Evolutionary conservation across 2,329 filamentous ascomycete species (phyloP).

Genomic region (Ophiostoma perfectum): DNA sequence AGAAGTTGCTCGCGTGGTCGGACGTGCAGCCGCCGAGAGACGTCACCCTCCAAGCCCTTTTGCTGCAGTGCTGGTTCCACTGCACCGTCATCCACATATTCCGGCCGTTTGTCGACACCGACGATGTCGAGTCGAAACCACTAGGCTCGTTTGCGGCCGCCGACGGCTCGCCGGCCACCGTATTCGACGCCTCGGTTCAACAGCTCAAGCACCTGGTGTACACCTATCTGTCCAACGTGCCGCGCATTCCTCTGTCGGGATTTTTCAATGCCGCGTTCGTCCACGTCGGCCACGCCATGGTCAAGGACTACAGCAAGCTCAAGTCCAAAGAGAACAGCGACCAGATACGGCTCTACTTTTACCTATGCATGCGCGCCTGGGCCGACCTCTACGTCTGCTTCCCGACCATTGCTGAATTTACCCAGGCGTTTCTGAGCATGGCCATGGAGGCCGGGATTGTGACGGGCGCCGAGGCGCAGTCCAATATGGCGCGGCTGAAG

Average conservation of each 20-base stretch:
- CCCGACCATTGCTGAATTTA: slow-evolving; percentile 28
- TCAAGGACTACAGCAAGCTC: slow-evolving; percentile 20
- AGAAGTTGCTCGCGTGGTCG: slow-evolving; percentile 27
- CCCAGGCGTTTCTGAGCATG: slow-evolving; percentile 30
- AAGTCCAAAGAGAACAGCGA: not conserved
- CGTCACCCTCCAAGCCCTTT: slow-evolving; percentile 19
- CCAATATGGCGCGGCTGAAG: slow-evolving; percentile 12
- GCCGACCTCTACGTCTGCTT: slow-evolving; percentile 29
- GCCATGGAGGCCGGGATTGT: slow-evolving; percentile 24
- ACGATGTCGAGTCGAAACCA: not conserved
- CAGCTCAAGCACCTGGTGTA: not conserved
- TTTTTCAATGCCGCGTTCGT: slow-evolving; percentile 32
- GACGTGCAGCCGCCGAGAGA: slow-evolving; percentile 19
- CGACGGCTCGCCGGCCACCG: not conserved
- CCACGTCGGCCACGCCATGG: slow-evolving; percentile 32
- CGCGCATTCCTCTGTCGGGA: slow-evolving; percentile 24
- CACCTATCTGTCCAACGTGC: not conserved
- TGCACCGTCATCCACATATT: slow-evolving; percentile 23
- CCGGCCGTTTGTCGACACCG: slow-evolving; percentile 20
- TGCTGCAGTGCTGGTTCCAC: slow-evolving; percentile 27
- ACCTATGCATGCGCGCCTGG: slow-evolving; percentile 30
- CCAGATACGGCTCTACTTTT: slow-evolving; percentile 28
- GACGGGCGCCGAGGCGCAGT: slow-evolving; percentile 23
- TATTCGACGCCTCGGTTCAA: not conserved
- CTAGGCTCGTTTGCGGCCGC: not conserved